These are phyloP conservation scores for Nakazawaea wyomingensis DNA, from an alignment of 805 yeast genomes.

Conservation along the genomic window DNA sequence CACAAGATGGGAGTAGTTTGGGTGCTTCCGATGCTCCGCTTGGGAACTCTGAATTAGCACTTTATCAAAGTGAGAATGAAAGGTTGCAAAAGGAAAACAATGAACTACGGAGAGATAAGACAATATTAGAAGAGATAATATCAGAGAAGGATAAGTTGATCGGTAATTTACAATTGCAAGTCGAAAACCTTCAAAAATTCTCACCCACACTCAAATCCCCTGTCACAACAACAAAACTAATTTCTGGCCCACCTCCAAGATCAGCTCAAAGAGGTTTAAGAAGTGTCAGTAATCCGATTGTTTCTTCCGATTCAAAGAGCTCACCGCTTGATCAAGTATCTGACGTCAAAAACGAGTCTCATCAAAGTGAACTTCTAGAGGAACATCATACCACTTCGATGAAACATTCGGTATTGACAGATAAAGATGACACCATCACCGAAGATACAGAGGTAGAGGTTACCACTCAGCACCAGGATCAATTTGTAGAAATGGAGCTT, in stretches of 20 bases:
- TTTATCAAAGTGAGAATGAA: not conserved
- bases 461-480: no score
- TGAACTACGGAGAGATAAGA: constrained; percentile 5
- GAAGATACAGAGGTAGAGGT: no score
- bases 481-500: not conserved
- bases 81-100: constrained; percentile 3
- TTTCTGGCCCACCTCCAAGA: constrained; percentile 30
- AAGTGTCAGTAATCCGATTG: constrained; percentile 5
- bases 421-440: not conserved
- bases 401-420: no score
- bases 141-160: constrained; percentile 11
- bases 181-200: constrained; percentile 4
- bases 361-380: not conserved
- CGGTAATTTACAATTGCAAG: constrained; percentile 9
- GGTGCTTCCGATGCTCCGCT: not conserved
- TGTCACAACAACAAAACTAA: not conserved
- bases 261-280: constrained; percentile 28
- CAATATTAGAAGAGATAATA: constrained; percentile 7
- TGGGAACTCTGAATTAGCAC: not conserved
- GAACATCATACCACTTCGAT: no score
- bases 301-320: not conserved
- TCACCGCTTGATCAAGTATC: not conserved
- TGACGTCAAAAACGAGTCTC: not conserved
- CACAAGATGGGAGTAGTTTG: not conserved
- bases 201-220: constrained; percentile 5